phyloP scores from a whole-genome alignment of 768 basidiomycete genomes.

The Lentinula boryana region DNA sequence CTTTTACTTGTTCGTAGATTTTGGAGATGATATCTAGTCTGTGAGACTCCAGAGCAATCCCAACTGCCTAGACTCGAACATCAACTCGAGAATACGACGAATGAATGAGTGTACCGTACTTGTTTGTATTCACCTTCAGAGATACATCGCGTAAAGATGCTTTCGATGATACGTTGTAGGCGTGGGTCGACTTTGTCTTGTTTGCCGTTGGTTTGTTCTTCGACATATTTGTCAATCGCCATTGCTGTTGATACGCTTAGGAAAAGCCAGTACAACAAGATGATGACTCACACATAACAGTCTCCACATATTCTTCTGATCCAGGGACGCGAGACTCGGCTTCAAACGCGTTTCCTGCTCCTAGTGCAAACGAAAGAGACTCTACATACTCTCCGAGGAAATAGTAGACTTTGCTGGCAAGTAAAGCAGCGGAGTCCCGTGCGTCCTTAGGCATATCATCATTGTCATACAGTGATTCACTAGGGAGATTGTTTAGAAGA shows the following conservation, averaged over 20 bases:
- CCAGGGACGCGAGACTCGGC: constrained; percentile 55
- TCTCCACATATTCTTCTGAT: constrained; percentile 88
- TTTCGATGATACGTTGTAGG: constrained; percentile 80
- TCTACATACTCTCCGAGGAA: constrained; percentile 95
- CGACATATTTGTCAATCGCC: constrained; percentile 92
- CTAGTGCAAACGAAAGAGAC: constrained; percentile 90
- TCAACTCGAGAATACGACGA: constrained; percentile 7
- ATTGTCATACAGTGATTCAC: constrained; percentile 87
- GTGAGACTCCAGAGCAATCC: constrained; percentile 89
- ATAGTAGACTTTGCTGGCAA: constrained; percentile 98
- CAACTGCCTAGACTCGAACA: constrained; percentile 62
- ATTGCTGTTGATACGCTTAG: constrained; percentile 51
- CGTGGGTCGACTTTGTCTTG: constrained; percentile 70
- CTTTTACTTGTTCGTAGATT: constrained; percentile 68
- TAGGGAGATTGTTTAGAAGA: constrained; percentile 23
- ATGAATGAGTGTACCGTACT: constrained; percentile 32
- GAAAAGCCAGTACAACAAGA: not conserved
- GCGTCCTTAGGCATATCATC: constrained; percentile 67
- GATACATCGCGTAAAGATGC: constrained; percentile 82
- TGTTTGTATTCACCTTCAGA: constrained; percentile 89
- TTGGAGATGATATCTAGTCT: constrained; percentile 81
- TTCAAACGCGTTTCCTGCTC: constrained; percentile 84
- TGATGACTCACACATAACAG: constrained; percentile 76
- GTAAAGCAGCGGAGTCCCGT: constrained; percentile 79
- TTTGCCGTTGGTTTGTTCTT: constrained; percentile 41